Evolutionary conservation across 148 eudicot species (phyloP).

Genomic region (Pharnaceum exiguum): DNA sequence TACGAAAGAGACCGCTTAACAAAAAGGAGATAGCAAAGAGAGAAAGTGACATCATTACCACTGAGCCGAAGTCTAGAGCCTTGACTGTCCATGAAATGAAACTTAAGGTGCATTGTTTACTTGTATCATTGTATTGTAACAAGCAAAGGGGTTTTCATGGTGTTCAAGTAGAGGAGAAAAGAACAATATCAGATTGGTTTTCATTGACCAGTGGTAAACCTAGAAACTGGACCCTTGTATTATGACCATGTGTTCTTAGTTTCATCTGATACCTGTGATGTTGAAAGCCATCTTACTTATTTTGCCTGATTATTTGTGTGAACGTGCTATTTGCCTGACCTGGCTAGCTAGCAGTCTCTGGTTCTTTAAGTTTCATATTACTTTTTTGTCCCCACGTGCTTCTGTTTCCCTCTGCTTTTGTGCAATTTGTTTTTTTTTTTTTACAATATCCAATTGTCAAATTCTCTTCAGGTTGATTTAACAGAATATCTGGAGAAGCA

Average conservation of each 20-base stretch:
- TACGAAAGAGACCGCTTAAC: conserved; percentile 82
- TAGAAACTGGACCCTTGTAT: too few species aligned
- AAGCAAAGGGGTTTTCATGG: not conserved
- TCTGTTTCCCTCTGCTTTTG: not conserved
- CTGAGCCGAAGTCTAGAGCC: conserved; percentile 42
- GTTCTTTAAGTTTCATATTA: not conserved
- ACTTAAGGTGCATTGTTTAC: conserved; percentile 38
- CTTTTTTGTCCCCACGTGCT: not conserved
- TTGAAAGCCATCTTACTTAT: too few species aligned
- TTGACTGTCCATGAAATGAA: conserved; percentile 80
- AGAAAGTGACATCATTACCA: conserved; percentile 70
- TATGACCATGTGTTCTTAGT: too few species aligned
- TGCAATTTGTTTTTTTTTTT: not conserved
- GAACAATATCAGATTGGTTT: too few species aligned
- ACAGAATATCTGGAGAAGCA: conserved; percentile 81
- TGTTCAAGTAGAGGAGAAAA: too few species aligned
- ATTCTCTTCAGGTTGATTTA: conserved; percentile 59
- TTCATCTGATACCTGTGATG: too few species aligned
- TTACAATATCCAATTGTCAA: conserved; percentile 6
- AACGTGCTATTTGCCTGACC: too few species aligned
- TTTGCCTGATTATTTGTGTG: too few species aligned
- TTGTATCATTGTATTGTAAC: not conserved
- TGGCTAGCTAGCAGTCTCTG: too few species aligned
- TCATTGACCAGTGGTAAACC: too few species aligned
- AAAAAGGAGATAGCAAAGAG: conserved; percentile 64